Conservation (phyloP, 352 stramenopile genomes). For the Phytopythium sindhum region DNA sequence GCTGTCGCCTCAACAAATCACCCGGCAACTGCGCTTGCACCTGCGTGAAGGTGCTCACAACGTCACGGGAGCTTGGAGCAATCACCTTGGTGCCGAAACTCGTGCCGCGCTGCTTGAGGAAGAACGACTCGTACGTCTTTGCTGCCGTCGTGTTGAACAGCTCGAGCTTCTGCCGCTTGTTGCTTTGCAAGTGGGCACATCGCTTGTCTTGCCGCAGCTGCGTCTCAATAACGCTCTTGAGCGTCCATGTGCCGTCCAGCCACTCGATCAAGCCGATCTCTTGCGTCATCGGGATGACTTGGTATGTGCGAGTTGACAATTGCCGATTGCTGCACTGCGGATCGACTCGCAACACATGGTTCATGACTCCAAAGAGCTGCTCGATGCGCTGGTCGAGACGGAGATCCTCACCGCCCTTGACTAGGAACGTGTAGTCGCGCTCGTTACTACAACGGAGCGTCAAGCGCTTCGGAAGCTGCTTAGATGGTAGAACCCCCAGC, state of each 20-base stretch:
- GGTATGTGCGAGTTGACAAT: conserved; percentile 75
- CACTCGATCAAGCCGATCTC: conserved; percentile 86
- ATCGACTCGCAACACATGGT: conserved; percentile 74
- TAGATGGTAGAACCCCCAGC: conserved; percentile 79
- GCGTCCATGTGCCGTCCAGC: conserved; percentile 66
- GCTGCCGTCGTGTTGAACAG: conserved; percentile 74
- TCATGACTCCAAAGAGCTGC: conserved; percentile 92
- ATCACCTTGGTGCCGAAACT: conserved; percentile 73
- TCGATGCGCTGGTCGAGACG: conserved; percentile 91
- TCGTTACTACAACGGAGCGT: conserved; percentile 81
- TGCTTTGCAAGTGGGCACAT: conserved; percentile 54
- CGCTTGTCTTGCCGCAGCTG: conserved; percentile 63
- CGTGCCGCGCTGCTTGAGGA: conserved; percentile 63
- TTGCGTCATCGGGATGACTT: conserved; percentile 84
- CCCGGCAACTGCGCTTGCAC: conserved; percentile 67
- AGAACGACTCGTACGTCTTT: conserved; percentile 70
- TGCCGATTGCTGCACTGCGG: conserved; percentile 58
- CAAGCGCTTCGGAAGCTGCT: conserved; percentile 82
- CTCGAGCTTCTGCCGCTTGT: conserved; percentile 67
- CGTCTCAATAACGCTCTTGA: conserved; percentile 77
- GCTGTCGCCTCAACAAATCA: conserved; percentile 72
- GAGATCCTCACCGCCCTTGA: conserved; percentile 91
- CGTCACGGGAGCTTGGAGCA: conserved; percentile 42
- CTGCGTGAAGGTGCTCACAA: conserved; percentile 44
- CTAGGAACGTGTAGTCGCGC: conserved; percentile 79